phyloP scores from a whole-genome alignment of 78 protist species.

The Speleostelium caveatum region DNA sequence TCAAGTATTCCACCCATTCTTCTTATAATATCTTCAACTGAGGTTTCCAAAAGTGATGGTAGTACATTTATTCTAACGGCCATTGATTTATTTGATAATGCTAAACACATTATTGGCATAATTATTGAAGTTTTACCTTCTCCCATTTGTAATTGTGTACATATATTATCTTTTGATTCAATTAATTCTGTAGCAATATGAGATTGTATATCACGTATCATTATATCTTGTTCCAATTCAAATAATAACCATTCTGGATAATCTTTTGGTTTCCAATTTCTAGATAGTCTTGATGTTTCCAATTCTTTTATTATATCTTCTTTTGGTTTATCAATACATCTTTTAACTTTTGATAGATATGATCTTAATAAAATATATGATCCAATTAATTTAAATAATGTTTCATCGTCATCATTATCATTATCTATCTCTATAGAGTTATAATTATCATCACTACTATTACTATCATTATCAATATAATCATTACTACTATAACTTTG shows the following conservation, averaged over 20 bases:
- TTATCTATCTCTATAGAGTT: no score
- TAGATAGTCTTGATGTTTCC: neutral
- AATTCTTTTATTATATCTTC: neutral
- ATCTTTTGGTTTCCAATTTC: neutral
- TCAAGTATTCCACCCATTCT: neutral
- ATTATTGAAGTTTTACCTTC: conserved; percentile 18
- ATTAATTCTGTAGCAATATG: neutral
- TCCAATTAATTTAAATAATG: conserved; percentile 1
- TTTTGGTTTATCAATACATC: neutral
- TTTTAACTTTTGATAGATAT: neutral
- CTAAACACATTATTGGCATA: conserved; percentile 13
- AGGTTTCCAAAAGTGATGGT: conserved; percentile 1
- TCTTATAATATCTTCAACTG: neutral
- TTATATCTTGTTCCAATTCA: conserved; percentile 5
- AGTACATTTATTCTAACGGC: neutral
- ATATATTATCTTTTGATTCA: neutral
- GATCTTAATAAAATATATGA: neutral
- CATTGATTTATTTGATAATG: neutral
- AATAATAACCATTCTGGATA: neutral
- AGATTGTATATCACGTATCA: neutral
- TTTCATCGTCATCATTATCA: neutral
- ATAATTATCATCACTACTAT: no score
- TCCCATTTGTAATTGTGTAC: conserved; percentile 26
- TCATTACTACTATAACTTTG: neutral
- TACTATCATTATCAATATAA: no score